Base-by-base conservation (phyloP, 768 basidiomycete genomes). In the Aureoboletus auriporus region DNA sequence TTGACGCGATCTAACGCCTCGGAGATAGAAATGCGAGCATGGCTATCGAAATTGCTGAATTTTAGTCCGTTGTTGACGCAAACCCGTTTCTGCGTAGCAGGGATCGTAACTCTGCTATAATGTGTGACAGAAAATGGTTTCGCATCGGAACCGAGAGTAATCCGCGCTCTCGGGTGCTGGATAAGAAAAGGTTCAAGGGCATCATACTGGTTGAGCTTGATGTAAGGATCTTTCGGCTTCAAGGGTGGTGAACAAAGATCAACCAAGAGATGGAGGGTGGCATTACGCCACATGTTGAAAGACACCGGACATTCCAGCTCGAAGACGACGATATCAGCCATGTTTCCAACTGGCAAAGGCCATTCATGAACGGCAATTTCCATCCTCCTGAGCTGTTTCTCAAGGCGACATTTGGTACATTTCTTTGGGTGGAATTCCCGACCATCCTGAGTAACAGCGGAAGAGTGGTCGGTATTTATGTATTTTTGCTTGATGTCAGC, bases 261-360 rank as follows among this genome's bases (percentile, higher is more conserved):
- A 16, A 68, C 52, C 20, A 76, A 51, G 31, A 78, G 54, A 37
- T 55, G 54, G 42, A 68, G 71, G 5, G 76, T 77, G 28, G 63
- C 59, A 1, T 57, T 61, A 42, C 78, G 68, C 78, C 78, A 79
- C 45, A 71, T 61, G 6, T 64, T 56, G 52, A 78, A 75, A 8
- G 61, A 49, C 7, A 60, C 28, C 4, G 78, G 78, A 43, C 68
- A 68, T 9, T 54, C 48, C 2, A 77, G 50, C 49, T 79, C 75
- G 43, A 79, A 79, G 1, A 77, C 57, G 13, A 69, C 63, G 0
- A 55, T 55, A 43, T 69, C 58, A 0, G 66, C 65, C 5, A 57
- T 11, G 6, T 14, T 17, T 10, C 53, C 38, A 1, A 43, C 28
- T 0, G 78, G 75, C 34, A 79, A 53, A 0, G 77, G 78, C 76